Base-by-base conservation (phyloP, 2,329 filamentous ascomycete genomes). In the Cryphonectria radicalis region DNA sequence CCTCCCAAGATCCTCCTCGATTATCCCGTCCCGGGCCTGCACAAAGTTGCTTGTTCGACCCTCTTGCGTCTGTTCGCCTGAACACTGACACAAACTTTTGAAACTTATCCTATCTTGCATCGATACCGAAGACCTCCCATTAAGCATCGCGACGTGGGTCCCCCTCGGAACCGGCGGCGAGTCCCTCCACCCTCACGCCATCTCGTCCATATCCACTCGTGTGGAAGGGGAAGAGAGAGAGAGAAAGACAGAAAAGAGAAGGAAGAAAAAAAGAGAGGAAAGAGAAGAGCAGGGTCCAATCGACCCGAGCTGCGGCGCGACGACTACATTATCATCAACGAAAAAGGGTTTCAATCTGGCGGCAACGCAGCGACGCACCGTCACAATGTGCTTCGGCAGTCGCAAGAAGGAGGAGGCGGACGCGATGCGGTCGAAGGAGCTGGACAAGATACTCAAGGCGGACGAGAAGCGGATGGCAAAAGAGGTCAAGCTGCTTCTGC, bases 401-500 rank as follows among this genome's bases (percentile, higher is more conserved):
- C 84, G 88, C 75, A 84, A 85, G 70, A 85, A 84, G 76, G 81
- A 84, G 74, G 84, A 85, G 76, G 84, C 83, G 76, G 84, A 84
- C 75, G 81, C 80, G 37, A 83, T 85, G 73, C 89, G 88, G 77
- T 91, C 89, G 73, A 85, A 89, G 80, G 93, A 96, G 80, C 94
- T 99, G 76, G 96, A 99, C 80, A 93, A 92, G 82, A 84, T 89
- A 77, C 89, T 99, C 77, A 92, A 93, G 73, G 89, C 91, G 77
- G 96, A 98, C 84, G 94, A 95, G 84, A 97, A 96, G 88, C 88
- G 88, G 76, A 87, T 96, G 86, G 85, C 92, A 70, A 92, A 92
- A 79, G 95, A 97, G 79, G 93, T 98, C 78, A 99, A 98, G 87
- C 90, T 99, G 74, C 85, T 99, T 76, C 86, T 99, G 76, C 87